These are phyloP conservation scores for Nepenthes mirabilis DNA, from an alignment of 148 eudicot species.

Conservation along the genomic window DNA sequence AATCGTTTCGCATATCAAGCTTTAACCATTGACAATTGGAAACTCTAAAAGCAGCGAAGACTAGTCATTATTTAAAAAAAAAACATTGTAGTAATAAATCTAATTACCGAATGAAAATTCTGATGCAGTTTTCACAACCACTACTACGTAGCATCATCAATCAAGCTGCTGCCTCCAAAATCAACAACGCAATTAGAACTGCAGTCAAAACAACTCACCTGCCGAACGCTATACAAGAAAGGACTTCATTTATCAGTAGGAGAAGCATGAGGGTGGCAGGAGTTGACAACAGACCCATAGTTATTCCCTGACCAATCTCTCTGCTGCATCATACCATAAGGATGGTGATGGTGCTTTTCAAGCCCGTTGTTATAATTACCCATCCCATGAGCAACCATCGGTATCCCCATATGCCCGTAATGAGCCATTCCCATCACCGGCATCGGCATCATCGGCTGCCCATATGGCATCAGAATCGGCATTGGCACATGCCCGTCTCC, in stretches of 20 bases:
- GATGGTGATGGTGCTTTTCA: slow-evolving; percentile 11
- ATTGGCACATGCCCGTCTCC: slow-evolving; percentile 5
- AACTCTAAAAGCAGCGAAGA: too few species aligned
- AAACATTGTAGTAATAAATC: too few species aligned
- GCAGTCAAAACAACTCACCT: too few species aligned
- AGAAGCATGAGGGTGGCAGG: slow-evolving; percentile 13
- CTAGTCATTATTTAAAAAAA: too few species aligned
- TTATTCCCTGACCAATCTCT: slow-evolving; percentile 34
- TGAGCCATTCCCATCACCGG: slow-evolving; percentile 21
- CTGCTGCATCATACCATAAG: slow-evolving; percentile 31
- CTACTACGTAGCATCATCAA: too few species aligned
- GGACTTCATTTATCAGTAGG: slow-evolving; percentile 15
- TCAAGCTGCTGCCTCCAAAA: too few species aligned
- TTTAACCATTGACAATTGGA: too few species aligned
- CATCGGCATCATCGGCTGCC: slow-evolving; percentile 18
- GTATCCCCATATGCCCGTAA: slow-evolving; percentile 20
- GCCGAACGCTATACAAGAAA: too few species aligned
- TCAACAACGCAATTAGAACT: too few species aligned
- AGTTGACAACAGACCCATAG: slow-evolving; percentile 6
- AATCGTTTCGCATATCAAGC: too few species aligned
- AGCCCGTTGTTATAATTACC: slow-evolving; percentile 18
- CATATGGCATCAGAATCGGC: slow-evolving; percentile 8
- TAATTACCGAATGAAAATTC: too few species aligned
- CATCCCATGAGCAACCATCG: neutral
- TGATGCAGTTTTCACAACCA: too few species aligned